Base-by-base conservation (phyloP, 306 rosid genomes). In the Lathyrus aphaca region DNA sequence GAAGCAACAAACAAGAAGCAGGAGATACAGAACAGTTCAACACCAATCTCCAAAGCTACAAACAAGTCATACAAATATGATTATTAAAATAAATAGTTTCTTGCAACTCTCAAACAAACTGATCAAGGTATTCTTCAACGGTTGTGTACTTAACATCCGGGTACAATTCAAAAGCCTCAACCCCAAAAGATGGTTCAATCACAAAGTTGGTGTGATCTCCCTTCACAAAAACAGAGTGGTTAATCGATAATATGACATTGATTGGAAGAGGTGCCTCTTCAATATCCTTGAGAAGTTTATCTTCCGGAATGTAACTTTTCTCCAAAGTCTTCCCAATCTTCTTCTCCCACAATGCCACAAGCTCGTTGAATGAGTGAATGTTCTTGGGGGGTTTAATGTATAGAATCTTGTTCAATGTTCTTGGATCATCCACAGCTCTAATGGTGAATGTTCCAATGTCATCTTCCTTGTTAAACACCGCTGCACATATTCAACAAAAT, bases 271-370 rank as follows among this genome's bases (percentile, higher is more conserved):
- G 93, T 30, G 96, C 21, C 81, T 77, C 96, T 82, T 81, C 23
- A 11, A 93, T 93, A 65, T 88, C 84, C 73, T 88, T 83, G 54
- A 93, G 93, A 68, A 93, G 3, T 48, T 90, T 84, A 39, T 93
- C 91, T 46, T 93, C 94, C 1, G 97, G 72, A 40, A 90, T 69
- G 57, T 82, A 81, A 70, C 18, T 49, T 59, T 86, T 93, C 39
- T 88, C 89, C 1, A 93, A 81, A 66, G 87, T 77, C 77, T 90
- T 86, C 50, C 89, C 96, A 17, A 90, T 93, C 76, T 90, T 93
- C 27, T 82, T 90, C 88, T 93, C 98, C 98, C 97, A 93, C 53
- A 88, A 60, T 30, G 97, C 85, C 0, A 88, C 96, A 19, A 93
- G 88, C 17, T 90, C 86, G 43, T 90, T 88, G 75, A 93, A 81